Base-by-base conservation (phyloP, 2,329 filamentous ascomycete species). In the Pseudogymnoascus sp. region DNA sequence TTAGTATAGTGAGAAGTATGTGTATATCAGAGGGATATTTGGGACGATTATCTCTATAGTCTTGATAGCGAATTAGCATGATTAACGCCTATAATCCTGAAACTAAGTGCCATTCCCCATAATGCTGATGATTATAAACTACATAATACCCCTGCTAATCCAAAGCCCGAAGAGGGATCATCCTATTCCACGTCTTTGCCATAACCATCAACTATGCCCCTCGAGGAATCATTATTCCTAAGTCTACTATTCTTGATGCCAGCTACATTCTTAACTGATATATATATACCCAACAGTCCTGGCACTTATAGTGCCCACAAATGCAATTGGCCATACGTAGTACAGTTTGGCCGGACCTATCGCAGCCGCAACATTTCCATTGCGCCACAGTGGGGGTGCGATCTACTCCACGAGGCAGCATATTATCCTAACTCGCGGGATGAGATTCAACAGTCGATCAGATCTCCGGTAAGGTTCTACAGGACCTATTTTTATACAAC, bases 31-130 rank as follows among this genome's bases (percentile, higher is more conserved):
- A 31, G 14, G 29, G 51, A 31, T 57, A 34, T 57, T 34, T 31
- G 51, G 26, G 51, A 57, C 29, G 51, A 31, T 57, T 57, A 34
- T 21, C n/a, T 57, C 51, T n/a, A 57, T 34, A 57, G 26, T 34
- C 51, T 57, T 57, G 26, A 34, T 57, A 57, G 51, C 51, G 51
- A 57, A 57, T 57, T 57, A 57, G 51, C 51, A 57, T 57, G 51
- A 57, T 34, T 57, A 34, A 57, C 29, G n/a, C 51, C 16, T 29
- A 8, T 1, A 29, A 8, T 8, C 6, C 29, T 5, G 29, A 29
- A 2, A 31, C 8, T 2, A 4, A 5, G 26, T 34, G n/a, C 4
- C 5, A 6, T 34, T 12, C 26, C 5, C 12, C 1, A 1, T 12
- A 1, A 57, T 57, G 26, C n/a, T 3, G 26, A 31, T 54, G 14